These are phyloP conservation scores for Nelumbo lutea DNA, from an alignment of 164 flowering plant species.

Conservation along the genomic window DNA sequence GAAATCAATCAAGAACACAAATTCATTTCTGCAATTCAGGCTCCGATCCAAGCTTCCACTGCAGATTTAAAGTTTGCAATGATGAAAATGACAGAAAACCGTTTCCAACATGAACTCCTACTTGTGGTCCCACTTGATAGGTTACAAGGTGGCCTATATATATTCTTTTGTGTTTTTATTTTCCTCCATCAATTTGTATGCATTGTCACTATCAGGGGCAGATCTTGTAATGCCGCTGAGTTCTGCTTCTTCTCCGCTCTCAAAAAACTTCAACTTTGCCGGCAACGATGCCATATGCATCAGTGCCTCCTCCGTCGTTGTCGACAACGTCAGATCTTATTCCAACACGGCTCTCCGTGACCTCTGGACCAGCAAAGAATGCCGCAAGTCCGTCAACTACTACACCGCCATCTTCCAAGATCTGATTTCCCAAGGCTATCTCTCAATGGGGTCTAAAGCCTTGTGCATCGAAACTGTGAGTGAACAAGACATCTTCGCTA, in stretches of 20 bases:
- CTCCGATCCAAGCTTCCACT: no score
- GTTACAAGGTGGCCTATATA: no score
- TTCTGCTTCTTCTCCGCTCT: conserved; percentile 80
- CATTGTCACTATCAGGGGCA: conserved; percentile 57
- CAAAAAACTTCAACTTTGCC: conserved; percentile 35
- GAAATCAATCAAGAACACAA: no score
- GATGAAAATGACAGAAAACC: no score
- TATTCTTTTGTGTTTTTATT: conserved; percentile 43
- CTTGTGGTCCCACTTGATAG: no score
- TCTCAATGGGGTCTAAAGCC: conserved; percentile 50
- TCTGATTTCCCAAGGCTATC: conserved; percentile 58
- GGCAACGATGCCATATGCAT: conserved; percentile 22
- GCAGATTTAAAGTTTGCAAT: no score
- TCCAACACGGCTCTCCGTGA: conserved; percentile 19
- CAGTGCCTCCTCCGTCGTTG: conserved; percentile 16
- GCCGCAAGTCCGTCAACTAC: conserved; percentile 56
- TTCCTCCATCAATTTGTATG: conserved; percentile 57
- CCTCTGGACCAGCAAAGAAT: conserved; percentile 53
- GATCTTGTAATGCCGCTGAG: conserved; percentile 60
- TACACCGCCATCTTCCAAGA: conserved; percentile 74
- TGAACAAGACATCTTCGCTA: conserved; percentile 63
- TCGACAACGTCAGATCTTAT: conserved; percentile 1
- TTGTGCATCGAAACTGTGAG: conserved; percentile 51
- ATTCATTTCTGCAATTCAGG: no score
- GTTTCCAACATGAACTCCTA: no score